Conservation (phyloP, 805 yeast genomes). For the Kodamaea neixiangensis region DNA sequence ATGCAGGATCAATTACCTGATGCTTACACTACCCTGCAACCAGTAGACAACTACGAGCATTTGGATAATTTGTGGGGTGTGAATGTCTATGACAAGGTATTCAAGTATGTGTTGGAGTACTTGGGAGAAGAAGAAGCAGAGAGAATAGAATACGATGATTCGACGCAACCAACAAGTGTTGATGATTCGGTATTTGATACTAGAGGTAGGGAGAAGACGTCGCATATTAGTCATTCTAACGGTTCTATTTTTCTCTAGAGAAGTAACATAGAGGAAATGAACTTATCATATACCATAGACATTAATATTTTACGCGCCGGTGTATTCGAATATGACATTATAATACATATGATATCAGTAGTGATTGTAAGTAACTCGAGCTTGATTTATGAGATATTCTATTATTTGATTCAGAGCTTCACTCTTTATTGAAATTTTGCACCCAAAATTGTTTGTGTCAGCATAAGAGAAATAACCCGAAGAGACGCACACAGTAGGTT, state of each 20-base stretch:
- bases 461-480: too few species aligned
- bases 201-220: background rate
- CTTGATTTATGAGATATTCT: too few species aligned
- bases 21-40: slow-evolving; percentile 48
- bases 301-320: too few species aligned
- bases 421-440: too few species aligned
- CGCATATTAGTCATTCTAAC: background rate
- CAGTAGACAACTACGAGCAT: slow-evolving; percentile 78
- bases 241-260: background rate
- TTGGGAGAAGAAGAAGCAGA: slow-evolving; percentile 13
- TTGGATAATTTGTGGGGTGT: slow-evolving; percentile 89
- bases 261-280: background rate
- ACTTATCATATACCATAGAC: too few species aligned
- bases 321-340: too few species aligned
- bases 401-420: too few species aligned
- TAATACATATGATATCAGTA: too few species aligned
- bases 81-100: slow-evolving; percentile 47
- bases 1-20: slow-evolving; percentile 70
- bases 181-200: background rate
- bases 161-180: background rate
- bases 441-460: too few species aligned
- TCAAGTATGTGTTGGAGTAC: slow-evolving; percentile 29
- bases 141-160: background rate
- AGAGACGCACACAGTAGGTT: too few species aligned
- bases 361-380: too few species aligned